phyloP scores from a whole-genome alignment of 1,284 basidiomycete genomes.

The Trametes sp. region DNA sequence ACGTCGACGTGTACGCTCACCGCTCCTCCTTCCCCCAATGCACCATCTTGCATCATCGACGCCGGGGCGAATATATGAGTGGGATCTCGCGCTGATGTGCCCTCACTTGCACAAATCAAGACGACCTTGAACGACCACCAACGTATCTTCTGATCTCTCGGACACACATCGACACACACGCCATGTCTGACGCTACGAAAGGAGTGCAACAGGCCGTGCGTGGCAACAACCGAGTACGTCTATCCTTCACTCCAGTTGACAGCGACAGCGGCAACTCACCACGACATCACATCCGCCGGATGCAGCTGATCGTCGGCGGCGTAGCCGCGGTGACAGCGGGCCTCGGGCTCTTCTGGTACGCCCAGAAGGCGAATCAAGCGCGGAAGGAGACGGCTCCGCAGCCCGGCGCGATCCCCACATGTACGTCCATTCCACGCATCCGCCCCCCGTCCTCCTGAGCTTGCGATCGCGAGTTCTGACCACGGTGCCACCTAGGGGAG shows the following conservation, averaged over 20 bases:
- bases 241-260: not conserved
- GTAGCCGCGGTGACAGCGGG: constrained; percentile 20
- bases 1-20: constrained; percentile 6
- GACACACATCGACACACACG: too few relatives aligned
- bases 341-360: constrained; percentile 29
- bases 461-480: too few relatives aligned
- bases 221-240: constrained; percentile 16
- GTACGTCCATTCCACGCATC: constrained; percentile 8
- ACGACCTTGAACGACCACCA: too few relatives aligned
- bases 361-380: constrained; percentile 20
- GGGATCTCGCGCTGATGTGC: too few relatives aligned
- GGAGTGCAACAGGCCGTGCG: constrained; percentile 8
- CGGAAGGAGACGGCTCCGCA: constrained; percentile 15
- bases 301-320: constrained; percentile 19
- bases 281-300: not conserved
- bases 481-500: too few relatives aligned
- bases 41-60: not conserved
- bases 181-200: constrained; percentile 9
- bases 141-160: too few relatives aligned
- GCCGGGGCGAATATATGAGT: too few relatives aligned
- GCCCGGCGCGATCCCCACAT: constrained; percentile 18
- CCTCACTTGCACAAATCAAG: too few relatives aligned
- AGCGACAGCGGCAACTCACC: not conserved
- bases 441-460: too few relatives aligned
- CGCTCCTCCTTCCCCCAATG: not conserved